Base-by-base conservation (phyloP, 257 asterid genomes). In the Solanum piurae region DNA sequence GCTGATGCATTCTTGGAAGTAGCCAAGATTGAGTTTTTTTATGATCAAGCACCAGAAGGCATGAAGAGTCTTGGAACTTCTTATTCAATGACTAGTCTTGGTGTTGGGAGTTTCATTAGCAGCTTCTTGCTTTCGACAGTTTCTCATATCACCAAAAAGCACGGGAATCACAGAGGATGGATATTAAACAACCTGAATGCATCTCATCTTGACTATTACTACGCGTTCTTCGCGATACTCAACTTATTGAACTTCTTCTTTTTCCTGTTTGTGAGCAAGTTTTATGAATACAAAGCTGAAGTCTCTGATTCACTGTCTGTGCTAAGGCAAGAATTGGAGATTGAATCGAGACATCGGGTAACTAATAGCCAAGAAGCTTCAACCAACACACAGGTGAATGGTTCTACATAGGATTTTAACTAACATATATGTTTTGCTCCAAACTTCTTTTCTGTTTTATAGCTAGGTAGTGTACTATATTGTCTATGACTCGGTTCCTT, bases 1-100 rank as follows among this genome's bases (percentile, higher is more conserved):
- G 99, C 99, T 7, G 98, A 96, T 74, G 98, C 97, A 20, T 95
- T 94, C 87, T 55, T 93, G 86, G 97, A 91, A 85, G 96, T 94
- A 2, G 95, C 98, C 3, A 94, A 94, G 88, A 89, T 95, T 9
- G 98, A 96, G 88, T 96, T 95, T 60, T 95, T 96, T 87, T 95
- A 96, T 55, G 98, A 96, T 83, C 98, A 96, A 75, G 98, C 98
- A 12, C 98, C 99, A 0, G 98, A 94, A 90, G 94, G 94, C 49
- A 96, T 96, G 99, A 96, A 95, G 88, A 95, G 99, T 37, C 88
- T 96, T 0, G 98, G 98, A 18, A 93, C 99, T 6, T 91, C 98
- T 21, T 94, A 93, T 23, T 89, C 98, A 7, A 92, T 89, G 93
- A 93, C 94, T 10, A 93, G 89, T 76, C 88, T 95, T 25, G 99